Base-by-base conservation (phyloP, 352 stramenopile species). In the Globisporangium paddicum region DNA sequence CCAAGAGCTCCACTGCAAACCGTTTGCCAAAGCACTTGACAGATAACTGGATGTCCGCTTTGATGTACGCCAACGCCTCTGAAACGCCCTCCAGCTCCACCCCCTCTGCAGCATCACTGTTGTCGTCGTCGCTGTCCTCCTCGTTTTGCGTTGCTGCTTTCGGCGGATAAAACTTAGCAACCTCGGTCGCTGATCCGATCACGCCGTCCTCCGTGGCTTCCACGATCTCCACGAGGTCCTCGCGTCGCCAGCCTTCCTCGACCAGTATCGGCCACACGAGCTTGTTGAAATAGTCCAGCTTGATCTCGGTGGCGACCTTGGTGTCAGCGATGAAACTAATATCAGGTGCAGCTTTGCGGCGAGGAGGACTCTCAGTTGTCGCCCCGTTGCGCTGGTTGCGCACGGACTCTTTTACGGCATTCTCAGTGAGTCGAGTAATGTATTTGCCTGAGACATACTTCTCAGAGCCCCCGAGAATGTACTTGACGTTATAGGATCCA, bases 401-500 rank as follows among this genome's bases (percentile, higher is more conserved):
- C 6, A 95, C 79, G 10, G 83, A 91, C 44, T 81, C 72, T 62
- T 89, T 86, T 26, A 95, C 78, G 2, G 74, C 79, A 40, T 82
- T 71, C 26, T 95, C 86, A 1, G 83, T 93, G 34, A 90, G 64
- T 5, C 74, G 67, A 37, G 69, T 75, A 3, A 95, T 77, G 58
- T 87, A 93, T 40, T 73, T 66, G 0, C 72, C 63, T 16, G 64
- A 68, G 2, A 95, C 75, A 30, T 62, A 63, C 63, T 92, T 93
- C 63, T 95, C 86, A 18, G 68, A 75, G 0, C 86, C 83, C 18
- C 86, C 86, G 11, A 95, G 68, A 42, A 95, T 60, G 62, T 93
- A 95, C 70, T 95, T 95, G 58, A 95, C 71, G 53, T 87, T 74
- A 68, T 92, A 93, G 16, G 79, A 80, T 47, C 72, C 77, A 44